Base-by-base conservation (phyloP, 2,329 filamentous ascomycete species). In the Neopestalotiopsis sp. region DNA sequence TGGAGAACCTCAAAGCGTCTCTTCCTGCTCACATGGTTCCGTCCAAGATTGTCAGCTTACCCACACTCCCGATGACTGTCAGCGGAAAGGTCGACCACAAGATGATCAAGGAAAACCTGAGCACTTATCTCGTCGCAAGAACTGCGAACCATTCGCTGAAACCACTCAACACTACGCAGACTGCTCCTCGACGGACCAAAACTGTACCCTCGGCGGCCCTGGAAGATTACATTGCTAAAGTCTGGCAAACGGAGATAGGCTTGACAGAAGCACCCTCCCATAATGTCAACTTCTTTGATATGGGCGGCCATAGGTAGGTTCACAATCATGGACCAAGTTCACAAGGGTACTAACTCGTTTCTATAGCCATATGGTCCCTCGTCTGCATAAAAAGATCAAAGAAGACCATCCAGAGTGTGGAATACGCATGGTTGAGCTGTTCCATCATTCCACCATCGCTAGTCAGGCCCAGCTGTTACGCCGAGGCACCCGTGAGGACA, bases 41-140 rank as follows among this genome's bases (percentile, higher is more conserved):
- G 12, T 58, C 56, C 3, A 24, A 4, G n/a, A 58, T 58, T 4
- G 12, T 58, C n/a, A 10, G 9, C n/a, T 20, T 58, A 9, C 56
- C 56, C 5, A 12, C 28, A 10, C 56, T 58, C n/a, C 56, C 56
- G 28, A 20, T 58, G 28, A 58, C n/a, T 30, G n/a, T 24, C 4
- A 58, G 56, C 9, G 56, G 56, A 20, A 58, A 58, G 20, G 28
- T 58, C 24, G 56, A 58, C 20, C 56, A 58, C 56, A 58, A 58
- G 56, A 58, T 12, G 9, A 58, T 58, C 13, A 58, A 5, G n/a
- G 56, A 58, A 9, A 30, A 30, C 12, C 28, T 58, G 13, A 20
- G 28, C 2, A 24, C 20, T 9, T 58, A 58, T 20, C 2, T 58
- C 42, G 2, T 45, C 42, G 17, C 42, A 5, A 2, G 13, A 45